phyloP scores from a whole-genome alignment of 2,329 filamentous ascomycete species.

The Amesomyces nigricolor region DNA sequence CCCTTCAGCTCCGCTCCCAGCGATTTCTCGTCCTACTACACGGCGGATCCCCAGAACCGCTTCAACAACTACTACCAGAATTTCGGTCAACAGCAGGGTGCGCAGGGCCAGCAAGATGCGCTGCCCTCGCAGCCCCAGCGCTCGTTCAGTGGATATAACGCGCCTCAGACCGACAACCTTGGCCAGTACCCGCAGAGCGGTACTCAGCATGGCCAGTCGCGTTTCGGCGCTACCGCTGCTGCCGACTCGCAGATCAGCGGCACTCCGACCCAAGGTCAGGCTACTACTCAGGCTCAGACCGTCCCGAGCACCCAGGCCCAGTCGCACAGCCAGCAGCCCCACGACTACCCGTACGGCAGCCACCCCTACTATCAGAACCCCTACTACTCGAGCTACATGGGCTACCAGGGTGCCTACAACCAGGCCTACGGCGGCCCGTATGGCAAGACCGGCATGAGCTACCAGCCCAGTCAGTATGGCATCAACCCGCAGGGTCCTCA shows the following conservation, averaged over 20 bases:
- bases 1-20: conserved; percentile 67
- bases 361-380: conserved; percentile 59
- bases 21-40: conserved; percentile 85
- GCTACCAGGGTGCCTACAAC: conserved; percentile 45
- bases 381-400: conserved; percentile 57
- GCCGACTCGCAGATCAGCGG: conserved; percentile 79
- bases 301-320: conserved; percentile 32
- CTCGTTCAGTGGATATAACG: conserved; percentile 68
- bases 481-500: conserved; percentile 53
- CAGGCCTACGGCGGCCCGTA: conserved; percentile 50
- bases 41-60: conserved; percentile 65
- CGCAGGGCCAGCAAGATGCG: conserved; percentile 68
- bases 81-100: conserved; percentile 50
- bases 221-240: conserved; percentile 40
- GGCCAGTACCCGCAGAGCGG: conserved; percentile 72
- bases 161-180: conserved; percentile 57
- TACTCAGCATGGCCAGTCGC: conserved; percentile 58
- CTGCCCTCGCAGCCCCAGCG: conserved; percentile 63
- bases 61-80: conserved; percentile 67
- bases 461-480: conserved; percentile 50
- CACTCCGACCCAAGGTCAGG: conserved; percentile 83
- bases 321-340: conserved; percentile 36
- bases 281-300: conserved; percentile 45
- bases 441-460: conserved; percentile 48
- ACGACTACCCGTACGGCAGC: conserved; percentile 46